A percentile compares a stretch with the other conserved stretches of the same genome.
Conservation (phyloP, 805 yeast species). For the Saccharomycopsis sp. region DNA sequence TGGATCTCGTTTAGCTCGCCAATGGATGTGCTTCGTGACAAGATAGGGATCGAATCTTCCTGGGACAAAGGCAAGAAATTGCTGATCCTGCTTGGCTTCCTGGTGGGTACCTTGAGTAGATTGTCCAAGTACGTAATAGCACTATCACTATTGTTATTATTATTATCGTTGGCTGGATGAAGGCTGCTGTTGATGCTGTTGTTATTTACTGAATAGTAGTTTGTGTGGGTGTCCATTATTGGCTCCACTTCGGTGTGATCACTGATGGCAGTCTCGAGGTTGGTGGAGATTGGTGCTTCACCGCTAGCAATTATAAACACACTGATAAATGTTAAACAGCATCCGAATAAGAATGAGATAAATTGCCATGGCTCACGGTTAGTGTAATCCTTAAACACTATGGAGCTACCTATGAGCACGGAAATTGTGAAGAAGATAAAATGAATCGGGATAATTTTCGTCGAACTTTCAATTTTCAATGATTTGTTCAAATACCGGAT, state of each 20-base stretch:
- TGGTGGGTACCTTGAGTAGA: background rate
- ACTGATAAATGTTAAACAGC: slow-evolving; percentile 34
- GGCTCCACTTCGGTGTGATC: background rate
- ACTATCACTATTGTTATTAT: background rate
- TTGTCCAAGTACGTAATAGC: slow-evolving; percentile 1
- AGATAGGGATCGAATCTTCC: slow-evolving; percentile 2
- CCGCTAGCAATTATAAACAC: slow-evolving; percentile 33
- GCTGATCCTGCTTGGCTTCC: background rate
- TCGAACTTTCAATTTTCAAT: slow-evolving; percentile 34
- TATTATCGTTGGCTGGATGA: background rate
- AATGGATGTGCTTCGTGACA: background rate
- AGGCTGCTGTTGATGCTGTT: background rate
- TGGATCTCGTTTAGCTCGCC: no score
- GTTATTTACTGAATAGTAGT: background rate
- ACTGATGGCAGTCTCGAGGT: background rate
- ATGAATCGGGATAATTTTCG: slow-evolving; percentile 44
- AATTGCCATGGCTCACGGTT: slow-evolving; percentile 24
- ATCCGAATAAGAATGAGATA: slow-evolving; percentile 30
- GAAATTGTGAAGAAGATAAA: slow-evolving; percentile 41
- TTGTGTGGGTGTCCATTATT: background rate
- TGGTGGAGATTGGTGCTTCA: background rate
- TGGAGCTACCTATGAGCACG: slow-evolving; percentile 36
- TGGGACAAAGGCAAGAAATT: background rate
- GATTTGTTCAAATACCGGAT: slow-evolving; percentile 34
- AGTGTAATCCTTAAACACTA: slow-evolving; percentile 36